Evolutionary conservation across 768 basidiomycete species (phyloP).

Genomic region (Rubroboletus pulcherrimus): DNA sequence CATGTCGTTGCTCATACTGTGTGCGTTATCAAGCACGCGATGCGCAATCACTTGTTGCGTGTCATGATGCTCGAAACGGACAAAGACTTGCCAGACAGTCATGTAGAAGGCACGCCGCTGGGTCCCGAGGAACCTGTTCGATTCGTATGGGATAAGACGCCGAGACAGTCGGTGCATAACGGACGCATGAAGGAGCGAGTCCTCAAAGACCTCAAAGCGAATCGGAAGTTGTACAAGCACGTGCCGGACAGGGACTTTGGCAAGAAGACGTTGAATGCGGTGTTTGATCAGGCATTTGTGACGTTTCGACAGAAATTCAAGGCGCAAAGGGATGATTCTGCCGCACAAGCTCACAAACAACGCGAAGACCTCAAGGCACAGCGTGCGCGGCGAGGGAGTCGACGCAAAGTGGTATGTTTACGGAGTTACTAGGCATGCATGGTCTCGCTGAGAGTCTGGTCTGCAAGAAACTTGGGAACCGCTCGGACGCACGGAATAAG

Average conservation of each 20-base stretch:
- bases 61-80: slow-evolving; percentile 56
- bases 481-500: slow-evolving; percentile 55
- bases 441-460: background rate
- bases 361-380: slow-evolving; percentile 62
- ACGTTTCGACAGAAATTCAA: slow-evolving; percentile 68
- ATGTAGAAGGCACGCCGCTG: slow-evolving; percentile 49
- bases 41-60: slow-evolving; percentile 61
- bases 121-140: slow-evolving; percentile 54
- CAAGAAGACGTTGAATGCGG: slow-evolving; percentile 54
- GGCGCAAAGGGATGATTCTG: slow-evolving; percentile 48
- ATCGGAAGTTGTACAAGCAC: slow-evolving; percentile 54
- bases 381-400: slow-evolving; percentile 54
- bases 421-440: too few species aligned
- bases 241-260: slow-evolving; percentile 64
- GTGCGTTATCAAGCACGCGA: slow-evolving; percentile 50
- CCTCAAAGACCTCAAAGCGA: slow-evolving; percentile 54
- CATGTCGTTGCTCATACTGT: slow-evolving; percentile 1
- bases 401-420: slow-evolving; percentile 58
- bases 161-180: slow-evolving; percentile 72
- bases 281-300: slow-evolving; percentile 69
- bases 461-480: slow-evolving; percentile 62
- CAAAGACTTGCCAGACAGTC: slow-evolving; percentile 58
- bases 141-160: slow-evolving; percentile 78
- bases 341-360: slow-evolving; percentile 42
- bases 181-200: slow-evolving; percentile 65